These are phyloP conservation scores for Clavariopsis aquatica DNA, from an alignment of 495 filamentous ascomycete genomes.

Conservation along the genomic window DNA sequence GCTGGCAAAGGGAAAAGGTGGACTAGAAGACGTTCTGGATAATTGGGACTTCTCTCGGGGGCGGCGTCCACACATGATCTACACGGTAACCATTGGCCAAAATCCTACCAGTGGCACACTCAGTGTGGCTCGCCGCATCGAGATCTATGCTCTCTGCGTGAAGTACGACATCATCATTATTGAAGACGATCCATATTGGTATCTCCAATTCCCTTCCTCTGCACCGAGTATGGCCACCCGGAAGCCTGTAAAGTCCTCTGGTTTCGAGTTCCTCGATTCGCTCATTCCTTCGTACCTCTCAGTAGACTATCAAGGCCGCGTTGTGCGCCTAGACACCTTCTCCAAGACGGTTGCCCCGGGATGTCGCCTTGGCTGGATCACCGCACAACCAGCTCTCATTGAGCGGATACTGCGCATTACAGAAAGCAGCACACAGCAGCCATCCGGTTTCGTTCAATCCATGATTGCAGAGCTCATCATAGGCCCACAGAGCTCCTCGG, in stretches of 20 bases:
- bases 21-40: slow-evolving; percentile 72
- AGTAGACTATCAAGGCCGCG: slow-evolving; percentile 80
- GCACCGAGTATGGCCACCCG: slow-evolving; percentile 32
- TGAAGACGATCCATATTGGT: slow-evolving; percentile 97
- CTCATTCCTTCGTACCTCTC: slow-evolving; percentile 74
- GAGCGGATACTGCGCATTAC: slow-evolving; percentile 73
- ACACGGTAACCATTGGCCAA: slow-evolving; percentile 88
- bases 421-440: slow-evolving; percentile 76
- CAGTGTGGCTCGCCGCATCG: slow-evolving; percentile 67
- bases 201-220: slow-evolving; percentile 74
- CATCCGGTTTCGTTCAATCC: slow-evolving; percentile 82
- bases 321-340: slow-evolving; percentile 60
- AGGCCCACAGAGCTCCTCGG: slow-evolving; percentile 56
- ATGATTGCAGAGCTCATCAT: slow-evolving; percentile 77
- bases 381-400: slow-evolving; percentile 67
- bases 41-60: slow-evolving; percentile 78
- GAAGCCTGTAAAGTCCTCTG: slow-evolving; percentile 57
- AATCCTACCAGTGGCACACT: slow-evolving; percentile 83
- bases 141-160: slow-evolving; percentile 77
- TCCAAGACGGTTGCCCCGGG: slow-evolving; percentile 51
- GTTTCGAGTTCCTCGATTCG: slow-evolving; percentile 77
- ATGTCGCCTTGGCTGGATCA: slow-evolving; percentile 52
- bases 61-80: slow-evolving; percentile 78
- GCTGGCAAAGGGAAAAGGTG: slow-evolving; percentile 63
- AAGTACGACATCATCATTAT: slow-evolving; percentile 88